phyloP scores from a whole-genome alignment of 768 basidiomycete species.

The Phaffia australis region DNA sequence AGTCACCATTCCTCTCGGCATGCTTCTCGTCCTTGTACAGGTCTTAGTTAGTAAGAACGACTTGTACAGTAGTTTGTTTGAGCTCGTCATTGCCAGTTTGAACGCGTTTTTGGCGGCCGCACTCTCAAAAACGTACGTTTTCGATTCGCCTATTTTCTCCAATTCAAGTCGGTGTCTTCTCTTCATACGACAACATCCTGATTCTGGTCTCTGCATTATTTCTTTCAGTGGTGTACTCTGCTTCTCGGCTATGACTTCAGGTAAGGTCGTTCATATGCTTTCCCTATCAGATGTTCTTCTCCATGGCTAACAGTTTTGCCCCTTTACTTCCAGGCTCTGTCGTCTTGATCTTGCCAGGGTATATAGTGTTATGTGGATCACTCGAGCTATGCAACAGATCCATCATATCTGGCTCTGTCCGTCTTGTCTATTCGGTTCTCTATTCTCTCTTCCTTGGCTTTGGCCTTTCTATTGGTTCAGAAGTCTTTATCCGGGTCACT shows the following conservation, averaged over 20 bases:
- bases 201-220: conserved; percentile 32
- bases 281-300: too few relatives aligned
- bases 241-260: conserved; percentile 67
- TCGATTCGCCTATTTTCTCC: too few relatives aligned
- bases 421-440: conserved; percentile 61
- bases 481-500: conserved; percentile 54
- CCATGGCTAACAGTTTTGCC: too few relatives aligned
- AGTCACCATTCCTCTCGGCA: conserved; percentile 62
- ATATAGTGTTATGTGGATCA: conserved; percentile 46
- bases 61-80: conserved; percentile 68
- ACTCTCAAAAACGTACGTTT: conserved; percentile 13
- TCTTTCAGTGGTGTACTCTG: conserved; percentile 60
- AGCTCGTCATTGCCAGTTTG: conserved; percentile 57
- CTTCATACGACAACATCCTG: too few relatives aligned
- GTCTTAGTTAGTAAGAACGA: conserved; percentile 62
- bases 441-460: conserved; percentile 62
- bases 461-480: conserved; percentile 68
- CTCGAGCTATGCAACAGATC: conserved; percentile 71
- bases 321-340: conserved; percentile 43
- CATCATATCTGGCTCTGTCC: conserved; percentile 72
- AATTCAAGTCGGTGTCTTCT: too few relatives aligned
- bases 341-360: conserved; percentile 52
- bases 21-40: conserved; percentile 61
- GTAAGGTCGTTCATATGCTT: too few relatives aligned
- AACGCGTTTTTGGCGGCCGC: conserved; percentile 70